phyloP scores from a whole-genome alignment of 352 stramenopile genomes.

The Pythium coloratum region DNA sequence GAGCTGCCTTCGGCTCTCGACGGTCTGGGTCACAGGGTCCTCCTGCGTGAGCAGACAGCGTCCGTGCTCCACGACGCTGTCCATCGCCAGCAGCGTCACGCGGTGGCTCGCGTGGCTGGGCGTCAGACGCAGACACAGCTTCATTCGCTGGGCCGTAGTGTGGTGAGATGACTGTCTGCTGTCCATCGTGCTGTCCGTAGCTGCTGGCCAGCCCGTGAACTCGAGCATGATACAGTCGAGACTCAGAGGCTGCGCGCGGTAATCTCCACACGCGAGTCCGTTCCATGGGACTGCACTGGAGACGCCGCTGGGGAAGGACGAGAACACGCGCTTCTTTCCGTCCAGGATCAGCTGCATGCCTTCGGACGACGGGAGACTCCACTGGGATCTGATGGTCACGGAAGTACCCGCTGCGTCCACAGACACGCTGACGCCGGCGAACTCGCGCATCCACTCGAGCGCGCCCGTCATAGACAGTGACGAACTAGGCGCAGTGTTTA shows the following conservation, averaged over 20 bases:
- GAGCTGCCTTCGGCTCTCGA: slow-evolving; percentile 3
- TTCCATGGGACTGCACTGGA: slow-evolving; percentile 38
- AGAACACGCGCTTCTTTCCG: slow-evolving; percentile 39
- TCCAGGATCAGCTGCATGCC: slow-evolving; percentile 45
- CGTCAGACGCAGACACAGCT: slow-evolving; percentile 16
- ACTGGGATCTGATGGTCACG: slow-evolving; percentile 9
- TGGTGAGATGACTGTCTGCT: not conserved
- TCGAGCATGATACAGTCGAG: slow-evolving; percentile 36
- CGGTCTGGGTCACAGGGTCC: slow-evolving; percentile 1
- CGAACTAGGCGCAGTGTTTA: not conserved
- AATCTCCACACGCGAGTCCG: slow-evolving; percentile 41
- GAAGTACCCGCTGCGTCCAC: slow-evolving; percentile 6
- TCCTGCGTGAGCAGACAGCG: not conserved
- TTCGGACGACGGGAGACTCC: slow-evolving; percentile 1
- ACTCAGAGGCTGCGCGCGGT: slow-evolving; percentile 37
- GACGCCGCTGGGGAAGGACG: slow-evolving; percentile 45
- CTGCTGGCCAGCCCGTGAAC: slow-evolving; percentile 29
- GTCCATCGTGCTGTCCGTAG: not conserved
- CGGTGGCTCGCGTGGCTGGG: slow-evolving; percentile 4
- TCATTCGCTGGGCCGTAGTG: slow-evolving; percentile 7
- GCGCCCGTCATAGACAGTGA: slow-evolving; percentile 13
- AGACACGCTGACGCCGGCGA: slow-evolving; percentile 22
- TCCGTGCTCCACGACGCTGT: slow-evolving; percentile 17
- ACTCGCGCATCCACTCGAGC: slow-evolving; percentile 25
- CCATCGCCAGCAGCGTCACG: slow-evolving; percentile 7